Evolutionary conservation across 257 asterid species (phyloP).

Genomic region (Haberlea rhodopensis): DNA sequence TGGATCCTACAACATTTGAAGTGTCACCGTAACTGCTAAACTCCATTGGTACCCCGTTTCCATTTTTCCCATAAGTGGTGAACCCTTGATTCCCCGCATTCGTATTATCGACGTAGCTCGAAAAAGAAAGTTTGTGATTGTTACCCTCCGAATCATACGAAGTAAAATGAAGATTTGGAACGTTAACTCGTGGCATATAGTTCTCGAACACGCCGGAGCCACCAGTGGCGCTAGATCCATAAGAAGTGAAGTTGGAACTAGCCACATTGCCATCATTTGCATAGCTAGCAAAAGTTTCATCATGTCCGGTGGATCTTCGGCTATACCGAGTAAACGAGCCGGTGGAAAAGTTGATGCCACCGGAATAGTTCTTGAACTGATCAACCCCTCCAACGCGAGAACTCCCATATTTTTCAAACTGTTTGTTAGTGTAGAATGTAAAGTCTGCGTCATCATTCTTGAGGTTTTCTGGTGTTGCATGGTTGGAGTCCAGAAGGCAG

Average conservation of each 20-base stretch:
- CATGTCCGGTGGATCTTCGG: conserved; percentile 55
- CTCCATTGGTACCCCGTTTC: conserved; percentile 52
- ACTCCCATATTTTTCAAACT: conserved; percentile 54
- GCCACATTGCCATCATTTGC: conserved; percentile 74
- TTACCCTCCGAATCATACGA: conserved; percentile 65
- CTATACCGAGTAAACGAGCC: conserved; percentile 60
- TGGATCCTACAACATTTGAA: conserved; percentile 70
- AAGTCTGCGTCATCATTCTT: conserved; percentile 47
- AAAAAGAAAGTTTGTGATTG: conserved; percentile 53
- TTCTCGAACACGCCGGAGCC: conserved; percentile 62
- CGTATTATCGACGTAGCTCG: conserved; percentile 61
- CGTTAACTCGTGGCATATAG: conserved; percentile 67
- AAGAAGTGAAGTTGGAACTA: conserved; percentile 62
- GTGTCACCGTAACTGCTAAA: conserved; percentile 60
- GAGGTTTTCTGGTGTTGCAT: conserved; percentile 16
- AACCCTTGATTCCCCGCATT: conserved; percentile 72
- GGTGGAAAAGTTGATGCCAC: conserved; percentile 57
- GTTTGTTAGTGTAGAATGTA: conserved; percentile 50
- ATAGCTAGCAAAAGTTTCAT: conserved; percentile 58
- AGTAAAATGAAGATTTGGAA: conserved; percentile 64
- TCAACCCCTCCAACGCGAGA: conserved; percentile 56
- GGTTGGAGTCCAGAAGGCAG: conserved; percentile 36
- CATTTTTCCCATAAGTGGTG: conserved; percentile 55
- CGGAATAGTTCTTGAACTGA: conserved; percentile 67
- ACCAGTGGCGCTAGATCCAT: conserved; percentile 52